These are phyloP conservation scores for Bruguiera parviflora DNA, from an alignment of 345 rosid genomes.

Conservation along the genomic window DNA sequence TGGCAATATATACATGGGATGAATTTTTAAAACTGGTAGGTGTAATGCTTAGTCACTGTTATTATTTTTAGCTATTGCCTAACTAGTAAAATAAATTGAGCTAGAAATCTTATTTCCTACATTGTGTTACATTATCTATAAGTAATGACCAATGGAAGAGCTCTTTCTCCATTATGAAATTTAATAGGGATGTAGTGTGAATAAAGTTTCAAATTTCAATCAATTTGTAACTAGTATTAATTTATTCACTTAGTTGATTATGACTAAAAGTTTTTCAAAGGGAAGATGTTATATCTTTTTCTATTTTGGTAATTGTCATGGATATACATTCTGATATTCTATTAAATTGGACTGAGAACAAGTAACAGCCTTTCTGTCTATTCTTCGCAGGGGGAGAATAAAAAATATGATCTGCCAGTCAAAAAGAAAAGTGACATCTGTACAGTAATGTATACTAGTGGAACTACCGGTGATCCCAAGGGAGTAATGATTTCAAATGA, in stretches of 20 bases:
- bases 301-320: background rate
- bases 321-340: background rate
- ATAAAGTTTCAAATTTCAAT: background rate
- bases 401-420: slow-evolving; percentile 73
- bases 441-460: slow-evolving; percentile 98
- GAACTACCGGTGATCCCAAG: slow-evolving; percentile 99
- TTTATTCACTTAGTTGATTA: too few relatives aligned
- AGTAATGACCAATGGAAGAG: too few relatives aligned
- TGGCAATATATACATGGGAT: slow-evolving; percentile 73
- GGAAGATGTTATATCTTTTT: too few relatives aligned
- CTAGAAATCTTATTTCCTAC: background rate
- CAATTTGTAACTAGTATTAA: too few relatives aligned
- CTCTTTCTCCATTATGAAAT: too few relatives aligned
- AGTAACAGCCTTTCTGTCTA: slow-evolving; percentile 13
- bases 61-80: background rate
- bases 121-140: too few relatives aligned
- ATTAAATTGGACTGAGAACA: background rate
- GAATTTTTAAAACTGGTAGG: slow-evolving; percentile 72
- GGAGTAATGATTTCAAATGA: slow-evolving; percentile 94
- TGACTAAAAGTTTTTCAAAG: too few relatives aligned
- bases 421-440: slow-evolving; percentile 75
- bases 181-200: background rate
- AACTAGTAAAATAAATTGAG: background rate
- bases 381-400: slow-evolving; percentile 55
- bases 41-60: background rate